Conservation (phyloP, 2,329 filamentous ascomycete genomes). For the Cladosporium cucumerinum region DNA sequence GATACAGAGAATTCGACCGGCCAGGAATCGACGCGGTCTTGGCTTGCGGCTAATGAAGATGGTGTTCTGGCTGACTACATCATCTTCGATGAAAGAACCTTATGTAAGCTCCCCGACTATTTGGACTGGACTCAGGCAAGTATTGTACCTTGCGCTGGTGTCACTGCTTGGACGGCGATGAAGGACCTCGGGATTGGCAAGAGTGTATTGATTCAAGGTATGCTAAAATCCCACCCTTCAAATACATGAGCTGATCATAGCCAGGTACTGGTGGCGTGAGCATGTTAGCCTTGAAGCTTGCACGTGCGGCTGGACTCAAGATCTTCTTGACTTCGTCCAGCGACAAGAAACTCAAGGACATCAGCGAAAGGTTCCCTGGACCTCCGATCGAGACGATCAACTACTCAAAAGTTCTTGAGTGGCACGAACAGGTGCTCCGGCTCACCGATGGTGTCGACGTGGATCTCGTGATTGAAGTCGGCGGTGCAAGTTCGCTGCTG, state of each 20-base stretch:
- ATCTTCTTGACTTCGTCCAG: slow-evolving; percentile 49
- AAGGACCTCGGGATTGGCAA: background rate
- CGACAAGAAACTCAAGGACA: slow-evolving; percentile 49
- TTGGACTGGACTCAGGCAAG: slow-evolving; percentile 38
- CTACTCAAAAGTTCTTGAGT: slow-evolving; percentile 54
- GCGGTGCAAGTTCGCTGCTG: slow-evolving; percentile 43
- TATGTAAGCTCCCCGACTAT: slow-evolving; percentile 39
- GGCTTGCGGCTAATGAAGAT: slow-evolving; percentile 46
- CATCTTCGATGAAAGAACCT: slow-evolving; percentile 39
- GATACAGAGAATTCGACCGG: slow-evolving; percentile 44
- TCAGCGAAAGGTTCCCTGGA: slow-evolving; percentile 54
- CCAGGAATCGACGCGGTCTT: slow-evolving; percentile 37
- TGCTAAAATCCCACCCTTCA: slow-evolving; percentile 21
- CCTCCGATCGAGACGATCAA: slow-evolving; percentile 49
- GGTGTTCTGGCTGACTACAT: slow-evolving; percentile 44
- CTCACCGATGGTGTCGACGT: slow-evolving; percentile 38
- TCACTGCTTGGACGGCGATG: slow-evolving; percentile 42
- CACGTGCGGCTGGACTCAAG: slow-evolving; percentile 29
- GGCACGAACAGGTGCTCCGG: slow-evolving; percentile 54
- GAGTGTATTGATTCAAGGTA: slow-evolving; percentile 43
- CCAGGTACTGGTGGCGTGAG: slow-evolving; percentile 24
- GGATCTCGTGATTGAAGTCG: slow-evolving; percentile 48
- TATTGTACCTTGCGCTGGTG: slow-evolving; percentile 44
- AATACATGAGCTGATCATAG: background rate
- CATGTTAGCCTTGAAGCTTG: slow-evolving; percentile 32